A percentile compares a stretch with the other conserved stretches of the same genome.
phyloP scores from a whole-genome alignment of 2,329 filamentous ascomycete genomes.

The Alternaria infectoria region DNA sequence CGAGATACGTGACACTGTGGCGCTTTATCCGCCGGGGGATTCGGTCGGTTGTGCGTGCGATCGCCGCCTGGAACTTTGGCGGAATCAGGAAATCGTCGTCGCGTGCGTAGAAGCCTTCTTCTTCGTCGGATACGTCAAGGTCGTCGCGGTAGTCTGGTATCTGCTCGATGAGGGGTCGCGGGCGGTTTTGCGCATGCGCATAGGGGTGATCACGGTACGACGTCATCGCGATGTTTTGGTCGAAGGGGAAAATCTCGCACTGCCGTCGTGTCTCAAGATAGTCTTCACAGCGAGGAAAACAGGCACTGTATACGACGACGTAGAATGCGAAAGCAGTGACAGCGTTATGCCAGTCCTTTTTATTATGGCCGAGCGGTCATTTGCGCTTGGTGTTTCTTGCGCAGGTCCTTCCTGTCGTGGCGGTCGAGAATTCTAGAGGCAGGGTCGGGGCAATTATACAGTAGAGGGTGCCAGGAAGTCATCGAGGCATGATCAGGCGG shows the following conservation, averaged over 20 bases:
- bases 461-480: background rate
- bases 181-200: slow-evolving; percentile 19
- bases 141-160: slow-evolving; percentile 33
- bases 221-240: slow-evolving; percentile 19
- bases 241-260: background rate
- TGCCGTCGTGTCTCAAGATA: background rate
- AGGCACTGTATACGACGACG: background rate
- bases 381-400: background rate
- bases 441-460: background rate
- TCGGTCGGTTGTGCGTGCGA: slow-evolving; percentile 32
- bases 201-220: slow-evolving; percentile 30
- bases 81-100: slow-evolving; percentile 45
- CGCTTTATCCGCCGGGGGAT: slow-evolving; percentile 46
- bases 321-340: background rate
- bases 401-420: background rate
- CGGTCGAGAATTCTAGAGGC: background rate
- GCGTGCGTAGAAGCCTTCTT: slow-evolving; percentile 44
- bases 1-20: slow-evolving; percentile 40
- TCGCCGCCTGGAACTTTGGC: slow-evolving; percentile 39
- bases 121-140: slow-evolving; percentile 49
- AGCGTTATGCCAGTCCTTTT: background rate
- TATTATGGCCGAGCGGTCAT: background rate
- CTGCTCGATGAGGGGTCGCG: slow-evolving; percentile 38
- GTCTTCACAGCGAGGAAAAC: background rate
- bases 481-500: background rate